Evolutionary conservation across 768 basidiomycete species (phyloP).

Genomic region (Boletus rubroflammeus): DNA sequence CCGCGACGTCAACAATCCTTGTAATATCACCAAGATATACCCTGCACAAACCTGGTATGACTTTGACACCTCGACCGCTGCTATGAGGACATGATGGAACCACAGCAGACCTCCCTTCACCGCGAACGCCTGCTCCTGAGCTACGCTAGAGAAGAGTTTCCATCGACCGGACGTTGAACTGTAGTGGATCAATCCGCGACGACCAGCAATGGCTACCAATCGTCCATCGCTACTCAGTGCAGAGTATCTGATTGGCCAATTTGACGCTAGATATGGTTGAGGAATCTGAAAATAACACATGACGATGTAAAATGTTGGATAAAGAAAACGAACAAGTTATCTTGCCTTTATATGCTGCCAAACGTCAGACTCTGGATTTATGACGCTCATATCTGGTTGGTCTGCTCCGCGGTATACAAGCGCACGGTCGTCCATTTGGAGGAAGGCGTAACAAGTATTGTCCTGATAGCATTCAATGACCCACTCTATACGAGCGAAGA

Average conservation of each 20-base stretch:
- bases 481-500: neutral
- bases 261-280: conserved; percentile 77
- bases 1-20: neutral
- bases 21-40: neutral
- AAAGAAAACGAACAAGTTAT: conserved; percentile 1
- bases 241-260: conserved; percentile 94
- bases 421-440: conserved; percentile 93
- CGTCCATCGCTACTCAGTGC: conserved; percentile 88
- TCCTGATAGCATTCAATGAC: conserved; percentile 50
- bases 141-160: conserved; percentile 80
- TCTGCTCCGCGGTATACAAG: conserved; percentile 94
- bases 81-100: conserved; percentile 95
- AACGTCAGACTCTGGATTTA: conserved; percentile 96
- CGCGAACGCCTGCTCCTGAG: conserved; percentile 81
- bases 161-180: conserved; percentile 92
- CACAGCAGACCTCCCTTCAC: conserved; percentile 92
- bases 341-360: conserved; percentile 94
- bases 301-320: neutral
- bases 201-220: conserved; percentile 88
- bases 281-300: conserved; percentile 61
- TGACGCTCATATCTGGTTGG: conserved; percentile 96
- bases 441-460: conserved; percentile 91
- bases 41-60: conserved; percentile 61
- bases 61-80: conserved; percentile 78
- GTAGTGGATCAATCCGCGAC: conserved; percentile 88